Conservation (phyloP, 2,329 filamentous ascomycete genomes). For the Ceratocystis cubensis region DNA sequence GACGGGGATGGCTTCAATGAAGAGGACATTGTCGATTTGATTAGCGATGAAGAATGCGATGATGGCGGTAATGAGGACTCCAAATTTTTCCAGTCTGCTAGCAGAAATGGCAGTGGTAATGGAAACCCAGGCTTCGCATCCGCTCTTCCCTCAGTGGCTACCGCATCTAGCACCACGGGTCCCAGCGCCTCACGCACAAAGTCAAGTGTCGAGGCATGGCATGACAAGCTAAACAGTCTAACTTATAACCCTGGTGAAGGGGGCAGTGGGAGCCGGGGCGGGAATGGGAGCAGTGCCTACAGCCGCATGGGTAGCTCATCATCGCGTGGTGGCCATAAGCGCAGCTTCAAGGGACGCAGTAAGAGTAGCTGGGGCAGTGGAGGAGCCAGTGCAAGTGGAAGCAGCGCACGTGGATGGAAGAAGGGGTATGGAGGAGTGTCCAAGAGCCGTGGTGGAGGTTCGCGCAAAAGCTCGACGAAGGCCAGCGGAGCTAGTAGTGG, state of each 20-base stretch:
- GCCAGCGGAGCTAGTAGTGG: constrained; percentile 21
- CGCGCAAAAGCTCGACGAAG: neutral
- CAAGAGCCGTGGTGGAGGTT: neutral
- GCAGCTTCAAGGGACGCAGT: neutral
- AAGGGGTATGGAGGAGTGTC: neutral
- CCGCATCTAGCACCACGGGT: neutral
- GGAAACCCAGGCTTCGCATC: neutral
- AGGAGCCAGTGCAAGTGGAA: neutral
- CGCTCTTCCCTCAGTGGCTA: neutral
- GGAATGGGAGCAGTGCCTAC: neutral
- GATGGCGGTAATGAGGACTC: constrained; percentile 33
- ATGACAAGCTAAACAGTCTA: constrained; percentile 13
- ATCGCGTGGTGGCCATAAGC: neutral
- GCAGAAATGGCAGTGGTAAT: constrained; percentile 31
- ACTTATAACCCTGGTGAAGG: constrained; percentile 3
- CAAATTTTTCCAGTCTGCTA: constrained; percentile 34
- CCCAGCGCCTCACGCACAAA: constrained; percentile 21
- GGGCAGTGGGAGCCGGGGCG: neutral
- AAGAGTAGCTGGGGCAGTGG: constrained; percentile 7
- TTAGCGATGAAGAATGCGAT: constrained; percentile 34
- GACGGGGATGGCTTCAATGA: constrained; percentile 23
- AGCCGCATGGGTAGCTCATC: neutral
- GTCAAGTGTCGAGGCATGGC: constrained; percentile 9
- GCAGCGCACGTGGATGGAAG: neutral
- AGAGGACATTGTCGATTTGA: constrained; percentile 42